Evolutionary conservation across 2,329 filamentous ascomycete species (phyloP), one percentile per base, ranked within the genome.

Genomic region (Fusarium papillatum): DNA sequence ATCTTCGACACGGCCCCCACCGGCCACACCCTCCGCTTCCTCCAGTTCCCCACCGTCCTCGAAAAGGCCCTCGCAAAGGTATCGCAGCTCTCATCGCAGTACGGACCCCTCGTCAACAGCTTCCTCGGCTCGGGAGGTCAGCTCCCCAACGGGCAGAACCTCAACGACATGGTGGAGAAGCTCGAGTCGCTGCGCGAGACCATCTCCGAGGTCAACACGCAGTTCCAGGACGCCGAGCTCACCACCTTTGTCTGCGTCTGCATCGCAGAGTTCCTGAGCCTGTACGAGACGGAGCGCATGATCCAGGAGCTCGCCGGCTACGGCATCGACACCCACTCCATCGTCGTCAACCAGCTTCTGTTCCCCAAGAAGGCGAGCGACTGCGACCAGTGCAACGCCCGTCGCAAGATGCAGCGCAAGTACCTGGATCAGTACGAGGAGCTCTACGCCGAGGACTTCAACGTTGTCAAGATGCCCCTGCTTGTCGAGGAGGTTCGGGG

Each of bases 231-330:
- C 83, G 93, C 97, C 68, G 94, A 95, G 77, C 91, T 98, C 80
- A 98, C 96, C 26, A 99, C 97, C 0, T 99, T 99, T 82, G 95
- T 99, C 66, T 98, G 97, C 84, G 97, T 99, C 72, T 98, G 97
- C 85, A 99, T 99, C 84, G 95, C 97, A 65, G 97, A 99, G 86
- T 99, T 99, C 87, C 86, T 99, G 80, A 96, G 93, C 43, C 90
- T 99, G 64, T 99, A 99, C 87, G 97, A 99, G 90, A 99, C 97
- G 73, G 97, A 99, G 89, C 94, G 97, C 81, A 98, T 99, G 97
- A 98, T 99, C 80, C 97, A 99, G 89, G 97, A 99, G 88, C 89
- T 99, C 73, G 93, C 95, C 60, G 94, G 91, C 83, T 99, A 98
- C 87, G 89, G 93, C 81, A 99, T 99, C 83, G 97, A 99, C 84